A percentile compares a stretch with the other conserved stretches of the same genome.
Conservation (phyloP, 768 basidiomycete genomes). For the Psilocybe azurescens region DNA sequence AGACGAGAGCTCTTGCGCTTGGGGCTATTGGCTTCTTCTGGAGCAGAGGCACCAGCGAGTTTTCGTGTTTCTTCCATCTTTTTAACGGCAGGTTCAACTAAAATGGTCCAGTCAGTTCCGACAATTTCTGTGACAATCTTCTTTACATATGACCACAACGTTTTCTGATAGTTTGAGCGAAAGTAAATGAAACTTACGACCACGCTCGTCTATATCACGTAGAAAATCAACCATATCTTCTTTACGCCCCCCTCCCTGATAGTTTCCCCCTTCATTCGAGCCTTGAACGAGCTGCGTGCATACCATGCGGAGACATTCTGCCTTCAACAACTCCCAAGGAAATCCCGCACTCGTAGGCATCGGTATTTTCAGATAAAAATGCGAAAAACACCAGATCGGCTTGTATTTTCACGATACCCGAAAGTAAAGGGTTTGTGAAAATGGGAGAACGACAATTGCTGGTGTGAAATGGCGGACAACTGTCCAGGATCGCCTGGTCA, state of each 20-base stretch:
- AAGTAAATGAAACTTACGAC: slow-evolving; percentile 21
- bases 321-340: slow-evolving; percentile 31
- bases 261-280: slow-evolving; percentile 14
- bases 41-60: not conserved
- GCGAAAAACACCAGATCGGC: not conserved
- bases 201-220: slow-evolving; percentile 24
- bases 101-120: not conserved
- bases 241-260: slow-evolving; percentile 16
- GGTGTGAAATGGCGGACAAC: slow-evolving; percentile 1
- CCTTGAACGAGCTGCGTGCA: slow-evolving; percentile 26
- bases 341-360: slow-evolving; percentile 12
- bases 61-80: slow-evolving; percentile 10
- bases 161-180: not conserved
- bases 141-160: not conserved
- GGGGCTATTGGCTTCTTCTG: slow-evolving; percentile 2
- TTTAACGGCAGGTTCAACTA: slow-evolving; percentile 23
- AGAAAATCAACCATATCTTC: slow-evolving; percentile 34
- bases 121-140: not conserved
- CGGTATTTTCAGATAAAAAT: not conserved
- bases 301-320: slow-evolving; percentile 30
- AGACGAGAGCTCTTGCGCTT: slow-evolving; percentile 12
- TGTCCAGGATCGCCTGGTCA: not conserved
- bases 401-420: not conserved
- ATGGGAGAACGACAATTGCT: not conserved
- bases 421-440: not conserved